Evolutionary conservation across 768 basidiomycete genomes (phyloP).

Genomic region (Phallus indusiatus): DNA sequence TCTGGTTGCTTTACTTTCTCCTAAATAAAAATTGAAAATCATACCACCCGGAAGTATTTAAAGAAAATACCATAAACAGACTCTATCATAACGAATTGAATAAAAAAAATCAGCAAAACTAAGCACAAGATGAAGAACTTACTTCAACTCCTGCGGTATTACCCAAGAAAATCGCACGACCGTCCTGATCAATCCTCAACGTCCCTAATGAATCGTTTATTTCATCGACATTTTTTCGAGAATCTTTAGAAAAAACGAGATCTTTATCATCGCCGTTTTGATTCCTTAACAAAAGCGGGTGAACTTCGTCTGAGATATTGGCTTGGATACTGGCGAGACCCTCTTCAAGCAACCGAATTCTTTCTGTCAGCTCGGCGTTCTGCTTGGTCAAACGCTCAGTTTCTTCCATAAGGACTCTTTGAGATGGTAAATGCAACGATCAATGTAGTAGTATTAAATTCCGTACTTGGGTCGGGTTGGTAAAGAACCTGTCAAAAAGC

Average conservation of each 20-base stretch:
- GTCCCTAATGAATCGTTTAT: constrained; percentile 7
- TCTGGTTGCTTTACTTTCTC: background rate
- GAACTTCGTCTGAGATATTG: constrained; percentile 7
- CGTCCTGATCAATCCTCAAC: constrained; percentile 2
- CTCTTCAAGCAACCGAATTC: constrained; percentile 10
- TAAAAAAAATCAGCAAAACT: background rate
- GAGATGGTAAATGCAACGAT: background rate
- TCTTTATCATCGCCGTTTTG: background rate
- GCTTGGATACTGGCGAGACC: constrained; percentile 9
- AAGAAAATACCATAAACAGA: background rate
- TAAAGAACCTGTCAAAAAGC: background rate
- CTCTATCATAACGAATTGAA: background rate
- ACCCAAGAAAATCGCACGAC: constrained; percentile 2
- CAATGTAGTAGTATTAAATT: background rate
- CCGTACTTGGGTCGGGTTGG: constrained; percentile 8
- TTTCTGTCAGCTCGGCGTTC: constrained; percentile 6
- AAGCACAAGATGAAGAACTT: background rate
- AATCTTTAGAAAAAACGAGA: background rate
- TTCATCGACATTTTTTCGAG: background rate
- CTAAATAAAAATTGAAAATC: background rate
- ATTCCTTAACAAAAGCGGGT: constrained; percentile 5
- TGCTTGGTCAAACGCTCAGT: constrained; percentile 1
- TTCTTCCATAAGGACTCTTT: constrained; percentile 6
- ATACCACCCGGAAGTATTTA: background rate
- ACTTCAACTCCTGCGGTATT: constrained; percentile 7